Base-by-base conservation (phyloP, 2,329 filamentous ascomycete species). In the Trichophyton mentagrophytes region DNA sequence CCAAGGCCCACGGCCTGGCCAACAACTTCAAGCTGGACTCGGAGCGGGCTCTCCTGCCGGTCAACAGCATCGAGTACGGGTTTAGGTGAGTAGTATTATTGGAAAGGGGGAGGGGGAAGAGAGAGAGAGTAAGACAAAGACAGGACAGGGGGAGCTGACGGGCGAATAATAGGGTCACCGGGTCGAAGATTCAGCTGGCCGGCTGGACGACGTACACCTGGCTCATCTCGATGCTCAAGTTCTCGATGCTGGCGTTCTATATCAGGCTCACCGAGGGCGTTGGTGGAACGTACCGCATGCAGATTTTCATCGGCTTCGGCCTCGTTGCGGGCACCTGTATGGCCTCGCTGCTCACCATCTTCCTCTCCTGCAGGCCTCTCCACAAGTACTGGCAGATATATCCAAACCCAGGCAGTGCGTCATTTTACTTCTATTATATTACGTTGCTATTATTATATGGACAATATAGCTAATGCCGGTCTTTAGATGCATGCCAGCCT, bases 381-480 rank as follows among this genome's bases (percentile, higher is more conserved):
- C 65, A 72, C 40, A 74, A 73, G n/a, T 79, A 80, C 66, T 85
- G 82, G 81, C 81, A 84, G 66, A 82, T 85, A 49, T 72, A 76
- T 57, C 82, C 82, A 0, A 72, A 84, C 38, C 82, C 82, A 0
- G 80, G 81, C 20, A 76, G 79, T 81, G 65, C 70, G 79, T 73
- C 17, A n/a, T 44, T 27, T 30, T 7, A 17, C 6, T 1, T n/a
- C 58, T 27, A 15, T 15, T 61, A 30, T 61, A 30, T 6, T 30
- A 30, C 30, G 17, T 22, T 8, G 11, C 61, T 15, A 61, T 61
- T 36, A 40, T 63, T 63, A 55, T 17, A 57, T n/a, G 22, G 22
- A 3, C 2, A 2, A 20, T 17, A 15, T 44, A 15, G 15, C 4
- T 49, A 46, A 17, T 25, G 13, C 38, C 53, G 59, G 44, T 53